These are phyloP conservation scores for Aspergillus saccharolyticus DNA, from an alignment of 495 filamentous ascomycete genomes.

Conservation along the genomic window DNA sequence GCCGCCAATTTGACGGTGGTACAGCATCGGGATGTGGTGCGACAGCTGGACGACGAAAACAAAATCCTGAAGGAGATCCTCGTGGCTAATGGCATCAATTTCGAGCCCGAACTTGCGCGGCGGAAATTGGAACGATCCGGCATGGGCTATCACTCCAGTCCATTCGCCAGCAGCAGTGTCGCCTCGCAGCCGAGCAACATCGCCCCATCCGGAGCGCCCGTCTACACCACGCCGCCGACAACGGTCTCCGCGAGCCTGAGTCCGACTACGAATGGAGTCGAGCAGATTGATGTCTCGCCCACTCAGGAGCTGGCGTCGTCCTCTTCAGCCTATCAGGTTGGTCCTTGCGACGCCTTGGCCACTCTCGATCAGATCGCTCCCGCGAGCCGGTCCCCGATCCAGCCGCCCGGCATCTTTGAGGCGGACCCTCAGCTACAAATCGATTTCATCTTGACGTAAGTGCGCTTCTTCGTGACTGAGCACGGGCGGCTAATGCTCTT, in stretches of 20 bases:
- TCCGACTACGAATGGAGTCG: conserved; percentile 28
- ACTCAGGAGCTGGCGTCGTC: conserved; percentile 27
- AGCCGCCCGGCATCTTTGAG: conserved; percentile 61
- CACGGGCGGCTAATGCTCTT: background rate
- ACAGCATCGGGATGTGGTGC: conserved; percentile 41
- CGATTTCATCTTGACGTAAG: conserved; percentile 95
- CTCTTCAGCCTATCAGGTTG: conserved; percentile 29
- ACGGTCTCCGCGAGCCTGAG: conserved; percentile 34
- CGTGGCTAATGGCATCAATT: conserved; percentile 63
- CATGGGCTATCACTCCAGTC: conserved; percentile 26
- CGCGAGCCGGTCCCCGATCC: conserved; percentile 27
- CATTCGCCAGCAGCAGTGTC: conserved; percentile 32
- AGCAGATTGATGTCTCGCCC: conserved; percentile 34
- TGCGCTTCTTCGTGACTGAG: conserved; percentile 18
- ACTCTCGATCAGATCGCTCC: conserved; percentile 29
- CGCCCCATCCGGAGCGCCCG: conserved; percentile 22
- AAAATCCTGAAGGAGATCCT: conserved; percentile 70
- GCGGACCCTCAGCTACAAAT: conserved; percentile 73
- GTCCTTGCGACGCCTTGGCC: conserved; percentile 27
- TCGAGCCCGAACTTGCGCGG: conserved; percentile 37
- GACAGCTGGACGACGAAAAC: conserved; percentile 55
- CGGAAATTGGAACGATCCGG: conserved; percentile 32
- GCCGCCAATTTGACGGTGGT: conserved; percentile 33
- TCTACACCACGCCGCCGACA: conserved; percentile 36
- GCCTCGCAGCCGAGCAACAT: conserved; percentile 29